Base-by-base conservation (phyloP, 768 basidiomycete species). In the Termitomyces heimii region DNA sequence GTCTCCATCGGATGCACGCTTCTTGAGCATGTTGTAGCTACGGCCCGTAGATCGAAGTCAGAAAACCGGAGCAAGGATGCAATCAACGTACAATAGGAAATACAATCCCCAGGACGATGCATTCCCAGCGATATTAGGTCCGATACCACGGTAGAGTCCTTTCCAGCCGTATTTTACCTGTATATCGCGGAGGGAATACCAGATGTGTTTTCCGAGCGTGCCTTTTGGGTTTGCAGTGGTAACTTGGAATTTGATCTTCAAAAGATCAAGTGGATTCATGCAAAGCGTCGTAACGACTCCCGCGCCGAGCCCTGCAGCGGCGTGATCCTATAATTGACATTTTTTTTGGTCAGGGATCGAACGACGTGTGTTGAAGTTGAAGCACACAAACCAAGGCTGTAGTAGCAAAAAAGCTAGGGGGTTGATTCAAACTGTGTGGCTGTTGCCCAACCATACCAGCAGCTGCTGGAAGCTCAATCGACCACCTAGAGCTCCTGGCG, bases 61-160 rank as follows among this genome's bases (percentile, higher is more conserved):
- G 34, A 50, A 56, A 39, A 42, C 18, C 18, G 24, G 26, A 35
- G 24, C n/a, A 40, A 18, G 44, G 65, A 44, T 31, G 42, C 51
- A 60, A 39, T 40, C 8, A 2, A 82, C 93, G 72, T 68, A 98
- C 97, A 97, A 96, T 60, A 96, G 82, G 73, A 99, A 99, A 72
- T 99, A 99, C 26, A 98, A 73, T 0, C 97, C 97, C 97, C 97
- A 99, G 65, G 93, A 95, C 8, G 88, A 86, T 20, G 95, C 94
- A 62, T 98, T 98, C 13, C 96, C 97, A 0, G 92, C 91, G 58
- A 98, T 81, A 70, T 98, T 99, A 2, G 94, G 84, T 0, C 84
- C 81, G 32, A 98, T 76, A 16, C 97, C 97, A 54, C 96, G 81
- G 70, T 98, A 98, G 49, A 98, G 74, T 0, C 95, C 96, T 59